Evolutionary conservation across 1,284 basidiomycete species (phyloP).

Genomic region (Ceraceosorus guamensis): DNA sequence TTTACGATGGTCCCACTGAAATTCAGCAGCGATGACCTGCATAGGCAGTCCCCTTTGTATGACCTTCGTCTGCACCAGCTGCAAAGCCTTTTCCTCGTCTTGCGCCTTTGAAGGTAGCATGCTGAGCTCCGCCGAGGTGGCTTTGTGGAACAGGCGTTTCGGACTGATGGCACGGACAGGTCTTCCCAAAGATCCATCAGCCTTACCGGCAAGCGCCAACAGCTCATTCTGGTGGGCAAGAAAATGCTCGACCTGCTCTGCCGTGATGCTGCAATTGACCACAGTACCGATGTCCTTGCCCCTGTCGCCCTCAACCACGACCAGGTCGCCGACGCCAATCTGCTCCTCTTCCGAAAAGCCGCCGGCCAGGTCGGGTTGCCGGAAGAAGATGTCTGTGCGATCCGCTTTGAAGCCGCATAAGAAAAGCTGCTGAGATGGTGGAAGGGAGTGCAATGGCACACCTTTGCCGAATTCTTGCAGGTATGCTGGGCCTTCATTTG

Average conservation of each 20-base stretch:
- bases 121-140: slow-evolving; percentile 64
- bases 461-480: slow-evolving; percentile 72
- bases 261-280: slow-evolving; percentile 53
- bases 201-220: background rate
- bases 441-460: slow-evolving; percentile 73
- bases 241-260: slow-evolving; percentile 69
- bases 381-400: slow-evolving; percentile 82
- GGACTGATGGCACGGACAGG: slow-evolving; percentile 55
- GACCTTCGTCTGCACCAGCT: slow-evolving; percentile 83
- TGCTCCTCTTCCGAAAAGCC: slow-evolving; percentile 6
- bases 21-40: slow-evolving; percentile 96
- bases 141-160: slow-evolving; percentile 93
- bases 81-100: slow-evolving; percentile 85
- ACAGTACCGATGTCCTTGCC: slow-evolving; percentile 88
- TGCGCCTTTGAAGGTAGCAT: slow-evolving; percentile 53
- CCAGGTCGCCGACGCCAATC: slow-evolving; percentile 74
- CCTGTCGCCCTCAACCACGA: slow-evolving; percentile 93
- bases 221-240: slow-evolving; percentile 36
- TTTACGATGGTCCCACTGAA: slow-evolving; percentile 82
- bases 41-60: slow-evolving; percentile 68
- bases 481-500: slow-evolving; percentile 6
- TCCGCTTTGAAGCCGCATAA: slow-evolving; percentile 97
- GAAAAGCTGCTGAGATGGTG: slow-evolving; percentile 76
- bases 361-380: slow-evolving; percentile 34
- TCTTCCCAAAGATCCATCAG: slow-evolving; percentile 7